Evolutionary conservation across 1,284 basidiomycete genomes (phyloP), one percentile per base, ranked within the genome.

Genomic region (Trichosporon sp.): DNA sequence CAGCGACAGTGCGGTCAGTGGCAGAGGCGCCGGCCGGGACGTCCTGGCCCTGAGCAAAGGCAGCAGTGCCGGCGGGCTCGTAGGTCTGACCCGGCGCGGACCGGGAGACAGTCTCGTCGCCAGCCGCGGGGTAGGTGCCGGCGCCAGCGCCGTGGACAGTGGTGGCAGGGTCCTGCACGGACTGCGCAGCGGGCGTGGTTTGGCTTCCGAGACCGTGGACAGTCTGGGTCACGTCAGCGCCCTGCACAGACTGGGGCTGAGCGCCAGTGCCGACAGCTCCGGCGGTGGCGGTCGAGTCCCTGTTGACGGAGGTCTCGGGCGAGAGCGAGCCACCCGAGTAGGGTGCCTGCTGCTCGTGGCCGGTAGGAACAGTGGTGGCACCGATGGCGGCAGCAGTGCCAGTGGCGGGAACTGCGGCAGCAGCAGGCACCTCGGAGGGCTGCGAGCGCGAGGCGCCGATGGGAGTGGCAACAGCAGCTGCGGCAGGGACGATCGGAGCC

Each of bases 261-360:
- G 58, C 34, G 46, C 58, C 59, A 34, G 62, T 29, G 23, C 36
- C 31, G 37, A 29, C 7, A 23, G 62, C 58, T 9, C 54, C 68
- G 9, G 57, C 32, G 19, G 60, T 33, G 34, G 56, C 32, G 21
- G 64, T 25, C 14, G 40, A 21, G 31, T 16, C 56, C 6, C 46
- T 25, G 13, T 31, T 58, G 34, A 61, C 25, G 14, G 52, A 56
- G 33, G 25, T 34, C n/a, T 29, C 21, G 37, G 16, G 16, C 2
- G 37, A 40, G n/a, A 29, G 23, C 25, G 29, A 34, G 46, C 46
- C 25, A 14, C 40, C 40, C 2, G 40, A 1, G 40, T 44, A 37
- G 25, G 14, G 59, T 16, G 33, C 33, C 59, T 33, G 59, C 40
- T 60, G 23, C 23, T 25, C 25, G 32, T 29, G 10, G 21, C 16